A percentile compares a stretch with the other conserved stretches of the same genome.
phyloP scores from a whole-genome alignment of 176 grass and related monocot genomes.

The Cocos nucifera region DNA sequence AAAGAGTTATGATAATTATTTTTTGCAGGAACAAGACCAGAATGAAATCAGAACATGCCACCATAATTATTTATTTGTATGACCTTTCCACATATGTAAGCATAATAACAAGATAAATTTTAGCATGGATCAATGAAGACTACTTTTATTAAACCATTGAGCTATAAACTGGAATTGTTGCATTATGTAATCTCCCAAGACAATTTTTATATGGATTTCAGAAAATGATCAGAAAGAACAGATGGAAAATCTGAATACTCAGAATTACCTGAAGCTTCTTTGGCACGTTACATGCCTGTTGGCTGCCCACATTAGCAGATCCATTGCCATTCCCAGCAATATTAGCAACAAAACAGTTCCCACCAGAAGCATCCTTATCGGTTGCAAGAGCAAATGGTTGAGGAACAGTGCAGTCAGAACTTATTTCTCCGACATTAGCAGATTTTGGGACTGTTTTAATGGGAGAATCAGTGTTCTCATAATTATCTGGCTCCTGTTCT shows the following conservation, averaged over 20 bases:
- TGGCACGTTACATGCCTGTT: conserved; percentile 1
- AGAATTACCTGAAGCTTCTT: conserved; percentile 39
- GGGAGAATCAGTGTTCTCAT: conserved; percentile 24
- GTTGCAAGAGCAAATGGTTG: conserved; percentile 22
- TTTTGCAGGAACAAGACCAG: no score
- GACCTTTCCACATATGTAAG: no score
- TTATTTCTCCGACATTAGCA: conserved; percentile 22
- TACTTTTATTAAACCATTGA: no score
- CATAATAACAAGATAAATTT: no score
- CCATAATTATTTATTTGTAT: no score
- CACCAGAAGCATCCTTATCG: conserved; percentile 18
- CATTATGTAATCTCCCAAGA: no score
- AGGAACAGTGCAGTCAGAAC: conserved; percentile 17
- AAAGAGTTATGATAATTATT: no score
- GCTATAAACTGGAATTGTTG: no score
- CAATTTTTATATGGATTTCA: no score
- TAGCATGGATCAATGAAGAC: no score
- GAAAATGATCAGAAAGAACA: no score
- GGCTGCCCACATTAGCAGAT: conserved; percentile 15
- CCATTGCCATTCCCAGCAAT: conserved; percentile 20
- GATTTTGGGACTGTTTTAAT: conserved; percentile 24
- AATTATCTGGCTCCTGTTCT: conserved; percentile 23
- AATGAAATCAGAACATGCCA: no score
- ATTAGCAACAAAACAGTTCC: conserved; percentile 3
- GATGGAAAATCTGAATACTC: not conserved